Evolutionary conservation across 1,139 yeast genomes (phyloP).

Genomic region (Yamadazyma conglobata): DNA sequence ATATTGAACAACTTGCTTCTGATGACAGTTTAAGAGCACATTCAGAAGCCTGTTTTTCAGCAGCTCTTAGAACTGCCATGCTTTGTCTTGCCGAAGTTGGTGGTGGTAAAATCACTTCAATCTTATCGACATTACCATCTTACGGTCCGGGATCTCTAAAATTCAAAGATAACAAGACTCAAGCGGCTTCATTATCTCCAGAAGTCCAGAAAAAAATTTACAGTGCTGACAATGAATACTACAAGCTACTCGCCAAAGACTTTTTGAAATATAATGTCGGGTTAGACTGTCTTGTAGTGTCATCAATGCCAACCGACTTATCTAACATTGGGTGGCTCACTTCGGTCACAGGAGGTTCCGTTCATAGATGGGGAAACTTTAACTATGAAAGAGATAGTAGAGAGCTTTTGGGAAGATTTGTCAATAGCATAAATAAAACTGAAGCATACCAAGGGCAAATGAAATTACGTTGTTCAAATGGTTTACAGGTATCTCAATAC

Average conservation of each 20-base stretch:
- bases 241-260: constrained; percentile 56
- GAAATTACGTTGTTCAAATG: constrained; percentile 84
- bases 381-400: constrained; percentile 68
- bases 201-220: constrained; percentile 56
- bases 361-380: constrained; percentile 66
- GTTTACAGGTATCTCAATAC: constrained; percentile 78
- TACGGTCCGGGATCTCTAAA: constrained; percentile 81
- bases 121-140: constrained; percentile 70
- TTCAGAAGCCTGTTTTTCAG: constrained; percentile 73
- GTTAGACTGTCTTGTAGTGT: constrained; percentile 69
- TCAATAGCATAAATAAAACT: constrained; percentile 40
- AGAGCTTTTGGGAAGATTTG: constrained; percentile 58
- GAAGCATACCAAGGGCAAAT: constrained; percentile 79
- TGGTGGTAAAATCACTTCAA: constrained; percentile 79
- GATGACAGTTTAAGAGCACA: constrained; percentile 41
- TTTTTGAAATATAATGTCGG: constrained; percentile 64
- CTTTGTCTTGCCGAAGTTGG: constrained; percentile 57
- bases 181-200: constrained; percentile 29
- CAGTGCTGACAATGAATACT: constrained; percentile 61
- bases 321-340: constrained; percentile 70
- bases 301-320: constrained; percentile 66
- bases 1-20: constrained; percentile 48
- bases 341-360: constrained; percentile 68
- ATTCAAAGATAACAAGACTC: constrained; percentile 44
- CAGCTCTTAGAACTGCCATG: constrained; percentile 70